Evolutionary conservation across 768 basidiomycete genomes (phyloP).

Genomic region (Megacollybia marginata): DNA sequence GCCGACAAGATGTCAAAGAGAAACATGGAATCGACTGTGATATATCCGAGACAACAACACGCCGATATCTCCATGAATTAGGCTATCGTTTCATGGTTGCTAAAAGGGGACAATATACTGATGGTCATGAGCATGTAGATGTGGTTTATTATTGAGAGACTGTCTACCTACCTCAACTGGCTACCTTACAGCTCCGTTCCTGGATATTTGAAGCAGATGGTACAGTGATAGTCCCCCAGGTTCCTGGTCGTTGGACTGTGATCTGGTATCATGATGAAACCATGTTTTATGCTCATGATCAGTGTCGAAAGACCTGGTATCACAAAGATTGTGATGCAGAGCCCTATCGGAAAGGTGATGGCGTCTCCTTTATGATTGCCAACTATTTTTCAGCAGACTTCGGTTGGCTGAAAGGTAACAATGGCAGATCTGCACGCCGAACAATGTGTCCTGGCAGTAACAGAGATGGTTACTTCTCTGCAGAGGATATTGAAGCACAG

Average conservation of each 20-base stretch:
- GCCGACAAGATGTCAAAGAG: not conserved
- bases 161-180: conserved; percentile 10
- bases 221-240: not conserved
- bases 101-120: conserved; percentile 13
- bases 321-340: conserved; percentile 7
- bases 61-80: conserved; percentile 6
- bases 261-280: conserved; percentile 8
- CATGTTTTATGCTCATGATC: conserved; percentile 13
- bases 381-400: conserved; percentile 19
- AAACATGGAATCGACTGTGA: conserved; percentile 5
- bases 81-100: conserved; percentile 6
- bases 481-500: not conserved
- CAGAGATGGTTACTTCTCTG: conserved; percentile 4
- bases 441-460: conserved; percentile 7
- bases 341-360: conserved; percentile 17
- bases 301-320: conserved; percentile 10
- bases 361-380: conserved; percentile 19
- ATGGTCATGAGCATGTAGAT: conserved; percentile 16
- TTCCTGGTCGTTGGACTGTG: conserved; percentile 7
- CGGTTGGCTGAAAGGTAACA: conserved; percentile 5
- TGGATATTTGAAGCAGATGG: conserved; percentile 3
- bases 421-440: conserved; percentile 2
- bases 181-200: not conserved
- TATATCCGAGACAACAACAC: conserved; percentile 2
- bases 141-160: conserved; percentile 12